Evolutionary conservation across 805 yeast species (phyloP).

Genomic region (Zygotorulaspora sp.): DNA sequence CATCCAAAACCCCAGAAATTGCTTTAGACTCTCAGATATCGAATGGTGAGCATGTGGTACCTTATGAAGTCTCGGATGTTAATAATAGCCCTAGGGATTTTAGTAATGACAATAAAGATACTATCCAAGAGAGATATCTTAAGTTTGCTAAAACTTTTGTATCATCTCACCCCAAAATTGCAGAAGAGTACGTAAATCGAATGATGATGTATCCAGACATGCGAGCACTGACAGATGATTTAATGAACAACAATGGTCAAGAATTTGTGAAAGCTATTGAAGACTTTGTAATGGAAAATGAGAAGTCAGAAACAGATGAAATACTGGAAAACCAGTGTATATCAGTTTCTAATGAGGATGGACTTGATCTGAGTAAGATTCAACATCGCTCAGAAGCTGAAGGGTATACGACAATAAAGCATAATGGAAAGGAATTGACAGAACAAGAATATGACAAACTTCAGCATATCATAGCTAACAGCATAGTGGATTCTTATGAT

Average conservation of each 20-base stretch:
- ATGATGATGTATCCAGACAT: slow-evolving; percentile 41
- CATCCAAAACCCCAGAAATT: too few species aligned
- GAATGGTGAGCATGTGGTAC: neutral
- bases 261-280: slow-evolving; percentile 78
- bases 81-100: neutral
- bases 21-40: slow-evolving; percentile 8
- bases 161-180: slow-evolving; percentile 34
- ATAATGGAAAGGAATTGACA: slow-evolving; percentile 30
- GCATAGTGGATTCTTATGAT: slow-evolving; percentile 32
- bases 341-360: slow-evolving; percentile 1
- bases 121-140: slow-evolving; percentile 23
- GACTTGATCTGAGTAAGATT: slow-evolving; percentile 8
- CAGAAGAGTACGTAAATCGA: slow-evolving; percentile 32
- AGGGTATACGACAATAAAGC: slow-evolving; percentile 29
- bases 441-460: slow-evolving; percentile 31
- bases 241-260: slow-evolving; percentile 65
- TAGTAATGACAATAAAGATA: slow-evolving; percentile 11
- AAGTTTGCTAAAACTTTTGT: slow-evolving; percentile 32
- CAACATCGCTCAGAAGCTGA: slow-evolving; percentile 22
- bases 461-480: slow-evolving; percentile 32
- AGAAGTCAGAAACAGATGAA: slow-evolving; percentile 4
- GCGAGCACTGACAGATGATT: slow-evolving; percentile 69
- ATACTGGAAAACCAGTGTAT: neutral
- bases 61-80: neutral
- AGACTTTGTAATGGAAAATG: slow-evolving; percentile 52